These are phyloP conservation scores for Phytopythium litorale DNA, from an alignment of 352 stramenopile species.

Conservation along the genomic window DNA sequence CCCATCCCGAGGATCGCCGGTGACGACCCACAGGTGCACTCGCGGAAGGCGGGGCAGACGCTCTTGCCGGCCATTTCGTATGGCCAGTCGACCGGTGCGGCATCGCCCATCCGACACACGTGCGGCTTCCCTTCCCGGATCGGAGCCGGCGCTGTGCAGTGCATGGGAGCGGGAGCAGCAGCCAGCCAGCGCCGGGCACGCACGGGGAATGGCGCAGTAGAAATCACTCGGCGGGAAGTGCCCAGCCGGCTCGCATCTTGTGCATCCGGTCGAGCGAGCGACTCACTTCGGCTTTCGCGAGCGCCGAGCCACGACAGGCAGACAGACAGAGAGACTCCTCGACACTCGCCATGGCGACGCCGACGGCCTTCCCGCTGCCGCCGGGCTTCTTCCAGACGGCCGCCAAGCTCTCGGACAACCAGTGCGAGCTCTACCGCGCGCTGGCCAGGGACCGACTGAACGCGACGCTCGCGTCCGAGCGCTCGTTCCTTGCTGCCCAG, in stretches of 20 bases:
- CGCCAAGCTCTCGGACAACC: conserved; percentile 22
- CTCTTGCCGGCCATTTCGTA: neutral
- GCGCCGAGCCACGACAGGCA: neutral
- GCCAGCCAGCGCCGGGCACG: neutral
- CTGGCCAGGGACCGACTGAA: conserved; percentile 26
- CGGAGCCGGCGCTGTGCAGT: neutral
- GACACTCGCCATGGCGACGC: neutral
- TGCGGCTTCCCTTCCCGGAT: neutral
- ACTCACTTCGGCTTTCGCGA: neutral
- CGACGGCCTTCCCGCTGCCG: conserved; percentile 19
- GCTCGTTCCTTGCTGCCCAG: conserved; percentile 12
- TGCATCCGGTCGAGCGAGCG: neutral
- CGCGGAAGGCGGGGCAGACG: neutral
- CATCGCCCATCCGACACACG: neutral
- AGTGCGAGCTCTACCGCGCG: conserved; percentile 28
- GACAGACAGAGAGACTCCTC: neutral
- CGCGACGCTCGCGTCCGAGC: conserved; percentile 23
- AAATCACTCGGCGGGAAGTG: neutral
- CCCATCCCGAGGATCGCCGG: neutral
- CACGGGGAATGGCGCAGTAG: neutral
- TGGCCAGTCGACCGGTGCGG: neutral
- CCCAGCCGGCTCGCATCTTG: neutral
- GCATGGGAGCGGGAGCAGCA: neutral
- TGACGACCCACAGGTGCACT: neutral
- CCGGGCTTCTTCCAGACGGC: conserved; percentile 29